phyloP scores from a whole-genome alignment of 441 rosid species.

The Arabidopsis lyrata region DNA sequence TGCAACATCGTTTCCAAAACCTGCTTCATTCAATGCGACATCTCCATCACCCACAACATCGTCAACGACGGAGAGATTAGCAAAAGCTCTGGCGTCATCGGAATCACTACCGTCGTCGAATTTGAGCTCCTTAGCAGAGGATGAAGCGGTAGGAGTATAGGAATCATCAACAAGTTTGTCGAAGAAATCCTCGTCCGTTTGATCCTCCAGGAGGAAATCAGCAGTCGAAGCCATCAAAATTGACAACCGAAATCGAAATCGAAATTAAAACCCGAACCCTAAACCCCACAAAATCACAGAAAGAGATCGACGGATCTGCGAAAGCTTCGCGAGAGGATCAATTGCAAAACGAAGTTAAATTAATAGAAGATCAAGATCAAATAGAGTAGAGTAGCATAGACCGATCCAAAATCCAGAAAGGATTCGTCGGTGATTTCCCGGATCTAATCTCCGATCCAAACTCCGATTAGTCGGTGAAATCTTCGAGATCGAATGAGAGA shows the following conservation, averaged over 20 bases:
- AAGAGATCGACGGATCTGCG: constrained; percentile 32
- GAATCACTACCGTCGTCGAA: constrained; percentile 56
- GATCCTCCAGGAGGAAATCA: constrained; percentile 90
- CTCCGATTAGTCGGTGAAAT: constrained; percentile 45
- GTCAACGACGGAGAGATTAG: constrained; percentile 56
- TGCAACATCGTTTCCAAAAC: constrained; percentile 21
- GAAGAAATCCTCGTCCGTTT: constrained; percentile 97
- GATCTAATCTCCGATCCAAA: constrained; percentile 31
- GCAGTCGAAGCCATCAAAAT: constrained; percentile 77
- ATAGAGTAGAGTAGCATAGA: constrained; percentile 7
- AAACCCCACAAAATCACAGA: constrained; percentile 32
- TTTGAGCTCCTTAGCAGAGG: constrained; percentile 35
- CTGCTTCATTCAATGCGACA: constrained; percentile 30
- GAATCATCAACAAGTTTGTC: constrained; percentile 90
- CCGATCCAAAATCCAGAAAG: constrained; percentile 23
- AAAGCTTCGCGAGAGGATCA: constrained; percentile 27
- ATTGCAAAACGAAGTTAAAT: constrained; percentile 1
- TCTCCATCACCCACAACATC: constrained; percentile 43
- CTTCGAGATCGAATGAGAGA: constrained; percentile 30
- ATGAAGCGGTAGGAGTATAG: constrained; percentile 51
- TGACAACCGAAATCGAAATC: constrained; percentile 10
- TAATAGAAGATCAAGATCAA: constrained; percentile 2
- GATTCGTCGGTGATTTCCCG: constrained; percentile 17
- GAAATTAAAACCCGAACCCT: constrained; percentile 36
- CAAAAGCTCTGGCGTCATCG: constrained; percentile 65